These are phyloP conservation scores for Aspergillus oerlinghausenensis DNA, from an alignment of 2,329 filamentous ascomycete species.

Conservation along the genomic window DNA sequence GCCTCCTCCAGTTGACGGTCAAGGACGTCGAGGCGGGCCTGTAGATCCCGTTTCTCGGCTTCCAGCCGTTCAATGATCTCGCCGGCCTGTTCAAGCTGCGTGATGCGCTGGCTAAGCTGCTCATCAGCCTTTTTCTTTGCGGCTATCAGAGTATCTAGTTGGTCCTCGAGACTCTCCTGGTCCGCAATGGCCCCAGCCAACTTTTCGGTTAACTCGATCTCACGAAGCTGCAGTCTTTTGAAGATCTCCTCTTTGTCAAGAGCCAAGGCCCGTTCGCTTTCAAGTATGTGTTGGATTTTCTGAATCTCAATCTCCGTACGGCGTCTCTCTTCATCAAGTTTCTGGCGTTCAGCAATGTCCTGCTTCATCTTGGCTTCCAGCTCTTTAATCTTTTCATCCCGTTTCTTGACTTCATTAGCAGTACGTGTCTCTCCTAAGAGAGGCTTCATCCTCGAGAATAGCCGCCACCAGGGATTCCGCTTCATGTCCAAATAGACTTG, in stretches of 20 bases:
- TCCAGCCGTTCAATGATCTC: slow-evolving; percentile 81
- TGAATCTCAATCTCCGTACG: slow-evolving; percentile 83
- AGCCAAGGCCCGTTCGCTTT: slow-evolving; percentile 91
- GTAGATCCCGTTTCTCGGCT: slow-evolving; percentile 73
- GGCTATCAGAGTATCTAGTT: slow-evolving; percentile 81
- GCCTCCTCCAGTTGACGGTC: slow-evolving; percentile 68
- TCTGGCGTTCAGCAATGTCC: slow-evolving; percentile 69
- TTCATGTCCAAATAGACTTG: slow-evolving; percentile 85
- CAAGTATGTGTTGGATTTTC: slow-evolving; percentile 85
- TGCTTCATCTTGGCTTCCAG: slow-evolving; percentile 78
- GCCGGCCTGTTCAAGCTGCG: slow-evolving; percentile 87
- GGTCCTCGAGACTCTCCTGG: slow-evolving; percentile 88
- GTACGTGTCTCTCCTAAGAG: slow-evolving; percentile 87
- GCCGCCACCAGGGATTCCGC: slow-evolving; percentile 94
- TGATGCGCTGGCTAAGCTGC: slow-evolving; percentile 71
- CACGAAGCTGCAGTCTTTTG: slow-evolving; percentile 87
- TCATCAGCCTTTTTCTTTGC: slow-evolving; percentile 86
- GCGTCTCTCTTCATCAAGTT: slow-evolving; percentile 84
- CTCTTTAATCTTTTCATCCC: slow-evolving; percentile 87
- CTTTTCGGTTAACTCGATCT: slow-evolving; percentile 88
- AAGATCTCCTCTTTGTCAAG: slow-evolving; percentile 99
- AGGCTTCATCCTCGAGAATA: slow-evolving; percentile 92
- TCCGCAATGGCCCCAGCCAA: slow-evolving; percentile 87
- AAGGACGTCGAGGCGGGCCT: slow-evolving; percentile 62
- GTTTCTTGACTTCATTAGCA: slow-evolving; percentile 87